Conservation (phyloP, 1,284 basidiomycete genomes). For the Fomitopsis betulina region DNA sequence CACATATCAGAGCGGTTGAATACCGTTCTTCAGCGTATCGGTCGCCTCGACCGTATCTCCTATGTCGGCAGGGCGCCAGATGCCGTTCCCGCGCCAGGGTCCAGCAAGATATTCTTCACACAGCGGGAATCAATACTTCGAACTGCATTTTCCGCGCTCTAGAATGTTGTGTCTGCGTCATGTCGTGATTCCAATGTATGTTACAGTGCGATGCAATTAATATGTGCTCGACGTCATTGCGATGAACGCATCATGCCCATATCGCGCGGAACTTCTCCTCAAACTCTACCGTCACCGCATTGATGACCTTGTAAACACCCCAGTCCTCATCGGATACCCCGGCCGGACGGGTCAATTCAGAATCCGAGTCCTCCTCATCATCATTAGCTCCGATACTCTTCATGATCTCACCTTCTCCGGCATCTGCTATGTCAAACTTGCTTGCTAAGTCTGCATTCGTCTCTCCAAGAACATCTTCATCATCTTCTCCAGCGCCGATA, state of each 20-base stretch:
- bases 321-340: constrained; percentile 46
- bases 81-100: constrained; percentile 76
- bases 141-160: constrained; percentile 41
- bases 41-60: constrained; percentile 26
- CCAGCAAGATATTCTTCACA: constrained; percentile 60
- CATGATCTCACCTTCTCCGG: constrained; percentile 12
- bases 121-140: constrained; percentile 63
- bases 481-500: constrained; percentile 15
- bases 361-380: constrained; percentile 26
- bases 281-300: constrained; percentile 41
- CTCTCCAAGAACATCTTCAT: constrained; percentile 14
- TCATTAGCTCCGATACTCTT: constrained; percentile 28
- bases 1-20: constrained; percentile 61
- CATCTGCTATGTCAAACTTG: background rate
- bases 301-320: constrained; percentile 50
- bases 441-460: constrained; percentile 22
- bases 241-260: constrained; percentile 28
- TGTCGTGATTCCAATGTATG: background rate
- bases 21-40: constrained; percentile 42
- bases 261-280: constrained; percentile 37
- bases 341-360: constrained; percentile 28
- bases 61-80: constrained; percentile 71
- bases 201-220: too few species aligned
- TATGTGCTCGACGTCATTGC: background rate
- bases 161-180: too few species aligned